Evolutionary conservation across 805 yeast species (phyloP).

Genomic region (Saturnispora bothae): DNA sequence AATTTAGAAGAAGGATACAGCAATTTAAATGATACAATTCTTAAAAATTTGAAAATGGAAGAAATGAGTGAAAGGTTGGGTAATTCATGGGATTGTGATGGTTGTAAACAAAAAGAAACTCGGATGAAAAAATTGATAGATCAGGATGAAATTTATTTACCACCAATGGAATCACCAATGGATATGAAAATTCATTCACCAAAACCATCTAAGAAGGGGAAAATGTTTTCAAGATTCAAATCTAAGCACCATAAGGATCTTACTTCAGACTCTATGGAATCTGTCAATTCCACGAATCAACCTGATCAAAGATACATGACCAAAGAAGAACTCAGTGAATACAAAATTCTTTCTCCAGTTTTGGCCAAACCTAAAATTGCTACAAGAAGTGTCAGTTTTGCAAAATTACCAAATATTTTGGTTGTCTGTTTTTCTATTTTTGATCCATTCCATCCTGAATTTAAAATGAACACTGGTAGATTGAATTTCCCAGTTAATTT

Average conservation of each 20-base stretch:
- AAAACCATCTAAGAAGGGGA: conserved; percentile 13
- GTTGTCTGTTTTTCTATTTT: conserved; percentile 26
- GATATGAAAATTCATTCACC: not conserved
- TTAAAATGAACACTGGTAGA: conserved; percentile 18
- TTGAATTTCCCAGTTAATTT: conserved; percentile 18
- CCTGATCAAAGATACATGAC: conserved; percentile 12
- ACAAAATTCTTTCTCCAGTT: conserved; percentile 13
- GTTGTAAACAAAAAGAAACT: conserved; percentile 34
- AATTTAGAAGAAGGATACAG: conserved; percentile 16
- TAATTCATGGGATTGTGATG: conserved; percentile 80
- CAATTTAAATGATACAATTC: conserved; percentile 49
- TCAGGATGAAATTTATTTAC: conserved; percentile 5
- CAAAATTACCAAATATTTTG: conserved; percentile 27
- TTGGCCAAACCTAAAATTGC: conserved; percentile 22
- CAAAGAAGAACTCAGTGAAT: conserved; percentile 16
- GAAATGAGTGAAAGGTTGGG: conserved; percentile 49
- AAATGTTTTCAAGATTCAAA: conserved; percentile 10
- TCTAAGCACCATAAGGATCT: conserved; percentile 5
- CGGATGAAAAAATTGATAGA: conserved; percentile 12
- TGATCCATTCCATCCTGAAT: conserved; percentile 20
- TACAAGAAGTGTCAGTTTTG: conserved; percentile 21
- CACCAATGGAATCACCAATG: conserved; percentile 18
- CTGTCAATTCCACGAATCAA: not conserved
- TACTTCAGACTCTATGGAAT: conserved; percentile 7
- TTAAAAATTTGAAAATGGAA: conserved; percentile 53